Evolutionary conservation across 768 basidiomycete species (phyloP).

Genomic region (Strobilomyces confusus): DNA sequence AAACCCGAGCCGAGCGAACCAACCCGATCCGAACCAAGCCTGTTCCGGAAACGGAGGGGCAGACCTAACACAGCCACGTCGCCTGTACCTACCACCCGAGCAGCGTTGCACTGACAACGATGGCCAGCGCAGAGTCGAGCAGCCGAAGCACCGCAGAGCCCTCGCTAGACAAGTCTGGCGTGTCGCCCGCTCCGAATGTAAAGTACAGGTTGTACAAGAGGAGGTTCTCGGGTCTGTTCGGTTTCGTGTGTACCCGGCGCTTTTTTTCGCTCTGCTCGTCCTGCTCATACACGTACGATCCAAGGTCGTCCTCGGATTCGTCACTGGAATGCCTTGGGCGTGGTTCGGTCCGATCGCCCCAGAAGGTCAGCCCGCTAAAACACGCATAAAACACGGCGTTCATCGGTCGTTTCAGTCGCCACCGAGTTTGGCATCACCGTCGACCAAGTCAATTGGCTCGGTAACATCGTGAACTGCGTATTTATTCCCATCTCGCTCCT

Average conservation of each 20-base stretch:
- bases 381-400: not conserved
- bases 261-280: not conserved
- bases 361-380: constrained; percentile 41
- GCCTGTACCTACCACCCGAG: not conserved
- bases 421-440: constrained; percentile 64
- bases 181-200: not conserved
- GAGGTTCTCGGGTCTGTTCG: constrained; percentile 62
- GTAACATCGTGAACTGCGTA: constrained; percentile 58
- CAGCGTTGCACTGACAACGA: not conserved
- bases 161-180: not conserved
- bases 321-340: constrained; percentile 63
- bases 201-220: constrained; percentile 64
- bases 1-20: constrained; percentile 15
- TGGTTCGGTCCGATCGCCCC: constrained; percentile 87
- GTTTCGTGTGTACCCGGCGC: constrained; percentile 40
- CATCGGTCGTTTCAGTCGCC: constrained; percentile 40
- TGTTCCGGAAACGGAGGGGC: constrained; percentile 21
- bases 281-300: not conserved
- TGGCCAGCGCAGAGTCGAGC: not conserved
- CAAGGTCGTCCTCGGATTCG: constrained; percentile 61
- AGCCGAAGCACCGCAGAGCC: not conserved
- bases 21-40: constrained; percentile 1
- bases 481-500: constrained; percentile 61
- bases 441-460: constrained; percentile 76
- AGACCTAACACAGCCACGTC: not conserved